Evolutionary conservation across 2,329 filamentous ascomycete species (phyloP), one percentile per base, ranked within the genome.

Genomic region (Metarhizium brunneum): DNA sequence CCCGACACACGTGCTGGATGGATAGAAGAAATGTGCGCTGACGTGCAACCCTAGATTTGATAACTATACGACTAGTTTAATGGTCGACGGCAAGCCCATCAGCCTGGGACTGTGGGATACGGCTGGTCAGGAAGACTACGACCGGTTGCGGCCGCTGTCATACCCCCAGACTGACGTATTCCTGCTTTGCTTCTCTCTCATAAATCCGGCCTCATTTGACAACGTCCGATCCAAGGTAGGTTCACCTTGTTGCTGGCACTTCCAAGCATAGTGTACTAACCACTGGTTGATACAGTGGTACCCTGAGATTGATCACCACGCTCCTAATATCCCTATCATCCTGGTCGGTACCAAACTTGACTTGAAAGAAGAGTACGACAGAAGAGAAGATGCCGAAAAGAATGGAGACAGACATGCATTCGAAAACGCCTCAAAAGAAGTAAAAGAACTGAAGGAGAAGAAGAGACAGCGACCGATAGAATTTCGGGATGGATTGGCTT

Each of bases 81-180:
- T 96, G 90, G 94, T 97, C 56, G 94, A 97, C 78, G 91, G 92
- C 66, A 95, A 95, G 78, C 92, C 92, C 58, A 96, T 97, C 76
- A 96, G 91, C 74, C 76, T 99, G 65, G 94, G 92, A 63, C 78
- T 99, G 36, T 97, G 94, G 92, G 92, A 99, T 87, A 99, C 92
- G 62, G 92, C 92, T 63, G 92, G 92, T 68, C 94, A 97, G 78
- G 92, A 97, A 77, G 92, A 97, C 81, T 97, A 97, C 77, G 92
- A 97, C 71, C 83, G 92, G 73, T 80, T 97, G 69, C 86, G 92
- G 67, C 92, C 92, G 59, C 84, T 99, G 58, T 97, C 92, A 47
- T 99, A 97, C 75, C 94, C 94, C 11, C 92, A 99, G 77, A 97
- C 94, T 58, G 94, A 99, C 68, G 94, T 97, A 51, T 97, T 97